Percentiles rank a stretch among this genome's conserved stretches.
phyloP scores from a whole-genome alignment of 257 asterid genomes.

The Solanum bulbocastanum region DNA sequence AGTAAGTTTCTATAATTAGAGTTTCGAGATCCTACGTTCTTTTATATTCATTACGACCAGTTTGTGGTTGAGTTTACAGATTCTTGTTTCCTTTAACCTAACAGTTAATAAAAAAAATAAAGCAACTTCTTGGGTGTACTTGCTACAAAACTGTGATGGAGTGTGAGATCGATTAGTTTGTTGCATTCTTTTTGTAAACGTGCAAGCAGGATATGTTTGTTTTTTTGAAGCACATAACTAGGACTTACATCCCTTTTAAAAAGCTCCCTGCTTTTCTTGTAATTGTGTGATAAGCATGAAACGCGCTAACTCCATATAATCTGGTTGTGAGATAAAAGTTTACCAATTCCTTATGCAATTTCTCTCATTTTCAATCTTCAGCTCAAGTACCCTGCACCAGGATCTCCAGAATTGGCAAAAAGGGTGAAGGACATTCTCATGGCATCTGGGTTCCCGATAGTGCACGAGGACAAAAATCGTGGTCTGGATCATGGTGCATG shows the following conservation, averaged over 20 bases:
- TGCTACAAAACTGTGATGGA: neutral
- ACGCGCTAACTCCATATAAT: neutral
- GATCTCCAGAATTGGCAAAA: constrained; percentile 60
- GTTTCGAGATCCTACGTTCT: neutral
- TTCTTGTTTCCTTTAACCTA: neutral
- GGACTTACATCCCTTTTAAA: neutral
- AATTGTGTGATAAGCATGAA: neutral
- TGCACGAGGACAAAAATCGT: constrained; percentile 47
- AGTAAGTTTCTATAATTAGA: neutral
- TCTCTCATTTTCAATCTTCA: constrained; percentile 2
- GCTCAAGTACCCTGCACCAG: constrained; percentile 77
- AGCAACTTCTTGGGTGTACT: neutral
- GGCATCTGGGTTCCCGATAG: constrained; percentile 42
- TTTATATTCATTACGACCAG: neutral
- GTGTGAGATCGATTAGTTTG: neutral
- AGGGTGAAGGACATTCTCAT: constrained; percentile 49
- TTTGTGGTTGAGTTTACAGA: neutral
- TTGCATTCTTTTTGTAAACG: neutral
- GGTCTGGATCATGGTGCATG: constrained; percentile 91
- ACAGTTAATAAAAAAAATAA: neutral
- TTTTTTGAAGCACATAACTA: neutral
- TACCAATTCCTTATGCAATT: neutral
- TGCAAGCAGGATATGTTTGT: neutral
- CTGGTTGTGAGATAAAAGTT: neutral
- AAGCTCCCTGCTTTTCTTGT: neutral